Conservation (phyloP, 805 yeast genomes). For the Candida ulmi region DNA sequence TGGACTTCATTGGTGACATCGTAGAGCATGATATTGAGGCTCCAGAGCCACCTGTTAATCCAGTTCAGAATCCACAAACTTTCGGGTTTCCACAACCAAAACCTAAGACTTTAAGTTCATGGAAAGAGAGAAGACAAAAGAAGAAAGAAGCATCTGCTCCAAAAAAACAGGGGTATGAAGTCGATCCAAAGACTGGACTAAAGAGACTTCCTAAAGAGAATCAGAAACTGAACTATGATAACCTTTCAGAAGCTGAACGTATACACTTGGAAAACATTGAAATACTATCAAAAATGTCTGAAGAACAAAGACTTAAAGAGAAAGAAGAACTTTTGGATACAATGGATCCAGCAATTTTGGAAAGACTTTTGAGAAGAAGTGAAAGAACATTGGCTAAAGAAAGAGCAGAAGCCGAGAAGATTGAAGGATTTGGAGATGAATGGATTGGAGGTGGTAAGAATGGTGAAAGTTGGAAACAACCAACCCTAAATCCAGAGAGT, state of each 20-base stretch:
- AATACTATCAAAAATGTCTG: constrained; percentile 54
- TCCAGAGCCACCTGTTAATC: constrained; percentile 88
- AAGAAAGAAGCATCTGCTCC: constrained; percentile 96
- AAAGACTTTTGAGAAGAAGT: constrained; percentile 51
- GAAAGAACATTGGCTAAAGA: constrained; percentile 33
- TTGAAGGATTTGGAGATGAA: constrained; percentile 21
- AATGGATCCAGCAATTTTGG: constrained; percentile 64
- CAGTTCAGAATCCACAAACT: constrained; percentile 78
- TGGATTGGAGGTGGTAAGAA: constrained; percentile 25
- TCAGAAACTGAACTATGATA: constrained; percentile 48
- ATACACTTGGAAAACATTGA: constrained; percentile 75
- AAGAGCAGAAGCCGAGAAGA: constrained; percentile 9
- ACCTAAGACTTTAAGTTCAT: constrained; percentile 66
- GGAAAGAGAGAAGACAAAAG: constrained; percentile 88
- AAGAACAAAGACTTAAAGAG: constrained; percentile 58
- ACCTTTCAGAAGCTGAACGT: constrained; percentile 57
- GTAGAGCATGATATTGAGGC: constrained; percentile 89
- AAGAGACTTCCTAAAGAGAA: constrained; percentile 81
- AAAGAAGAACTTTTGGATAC: constrained; percentile 59
- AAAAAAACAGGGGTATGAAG: constrained; percentile 88
- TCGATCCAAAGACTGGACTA: constrained; percentile 74
- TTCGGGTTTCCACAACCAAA: constrained; percentile 78
- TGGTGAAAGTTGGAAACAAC: constrained; percentile 19
- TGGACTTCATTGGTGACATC: constrained; percentile 89
- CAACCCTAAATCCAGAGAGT: constrained; percentile 10